Base-by-base conservation (phyloP, 805 yeast genomes). In the Candida wancherniae region DNA sequence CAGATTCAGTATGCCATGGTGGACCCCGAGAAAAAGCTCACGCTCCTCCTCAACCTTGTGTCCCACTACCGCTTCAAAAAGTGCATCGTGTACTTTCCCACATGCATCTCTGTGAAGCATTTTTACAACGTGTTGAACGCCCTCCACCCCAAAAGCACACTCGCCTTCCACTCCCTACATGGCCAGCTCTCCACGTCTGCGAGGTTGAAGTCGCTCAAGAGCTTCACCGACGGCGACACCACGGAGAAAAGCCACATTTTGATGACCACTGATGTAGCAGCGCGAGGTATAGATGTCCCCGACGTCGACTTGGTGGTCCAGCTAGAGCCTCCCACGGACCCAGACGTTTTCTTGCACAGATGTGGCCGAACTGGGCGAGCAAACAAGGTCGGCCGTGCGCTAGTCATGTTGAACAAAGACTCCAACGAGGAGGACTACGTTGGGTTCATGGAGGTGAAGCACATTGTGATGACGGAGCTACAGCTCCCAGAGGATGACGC, bases 201-300 rank as follows among this genome's bases (percentile, higher is more conserved):
- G 10, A 71, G 99, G 43, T 58, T 81, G 31, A 83, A 75, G 51
- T 84, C 95, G 0, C 60, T 90, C 25, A 66, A 67, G 8, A 61
- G 56, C 19, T 92, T 90, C 51, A 53, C 77, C 0, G 68, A 69
- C 1, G 66, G 71, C 4, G 70, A 63, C 26, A 39, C 53, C 1
- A 27, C 31, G 22, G 48, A 52, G 6, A 57, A 58, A 3, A 79
- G 76, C 41, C 66, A 79, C 7, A 74, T 90, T 0, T 58, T 92
- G 15, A 63, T 92, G 58, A 87, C 98, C 2, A 92, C 98, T 0
- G 98, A 92, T 66, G 96, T 92, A n/a, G 97, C 98, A 1, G 96
- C 97, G 0, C 71, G 98, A 51, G 98, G 98, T 24, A 74, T 92
- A 14, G 98, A 92, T 62, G 80, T 92, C 17, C 94, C 95, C 1